These are phyloP conservation scores for Dactylis glomerata DNA, from an alignment of 176 grass and related monocot genomes.

Conservation along the genomic window DNA sequence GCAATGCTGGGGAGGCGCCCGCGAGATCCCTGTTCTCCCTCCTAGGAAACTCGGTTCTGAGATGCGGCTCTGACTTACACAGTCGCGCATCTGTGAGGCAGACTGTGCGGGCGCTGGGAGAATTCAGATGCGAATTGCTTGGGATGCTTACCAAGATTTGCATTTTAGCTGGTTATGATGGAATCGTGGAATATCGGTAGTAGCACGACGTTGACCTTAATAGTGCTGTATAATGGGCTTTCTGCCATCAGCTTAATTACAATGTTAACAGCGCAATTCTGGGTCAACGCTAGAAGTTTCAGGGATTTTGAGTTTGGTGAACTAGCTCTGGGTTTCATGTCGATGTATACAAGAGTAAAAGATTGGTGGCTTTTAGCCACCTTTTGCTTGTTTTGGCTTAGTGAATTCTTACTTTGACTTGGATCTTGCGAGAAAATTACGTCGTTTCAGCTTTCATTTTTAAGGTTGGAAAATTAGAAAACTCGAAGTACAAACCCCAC, in stretches of 20 bases:
- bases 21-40: neutral
- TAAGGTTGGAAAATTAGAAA: neutral
- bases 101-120: neutral
- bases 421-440: neutral
- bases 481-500: neutral
- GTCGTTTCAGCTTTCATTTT: neutral
- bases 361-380: neutral
- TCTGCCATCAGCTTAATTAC: neutral
- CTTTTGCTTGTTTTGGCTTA: neutral
- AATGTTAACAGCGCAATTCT: neutral
- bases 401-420: neutral
- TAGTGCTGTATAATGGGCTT: neutral
- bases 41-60: neutral
- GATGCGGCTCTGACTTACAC: constrained; percentile 21
- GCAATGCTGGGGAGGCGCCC: neutral
- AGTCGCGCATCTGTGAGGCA: too few relatives aligned
- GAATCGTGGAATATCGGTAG: constrained; percentile 14
- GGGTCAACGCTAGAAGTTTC: constrained; percentile 1
- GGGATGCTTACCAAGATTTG: neutral
- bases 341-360: neutral
- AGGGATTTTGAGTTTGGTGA: neutral
- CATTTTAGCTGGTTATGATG: constrained; percentile 13
- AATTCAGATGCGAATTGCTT: neutral
- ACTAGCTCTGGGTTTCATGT: neutral
- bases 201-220: constrained; percentile 12